Evolutionary conservation across 1,139 yeast species (phyloP), one percentile per base, ranked within the genome.

Genomic region (Yamadazyma dendronema): DNA sequence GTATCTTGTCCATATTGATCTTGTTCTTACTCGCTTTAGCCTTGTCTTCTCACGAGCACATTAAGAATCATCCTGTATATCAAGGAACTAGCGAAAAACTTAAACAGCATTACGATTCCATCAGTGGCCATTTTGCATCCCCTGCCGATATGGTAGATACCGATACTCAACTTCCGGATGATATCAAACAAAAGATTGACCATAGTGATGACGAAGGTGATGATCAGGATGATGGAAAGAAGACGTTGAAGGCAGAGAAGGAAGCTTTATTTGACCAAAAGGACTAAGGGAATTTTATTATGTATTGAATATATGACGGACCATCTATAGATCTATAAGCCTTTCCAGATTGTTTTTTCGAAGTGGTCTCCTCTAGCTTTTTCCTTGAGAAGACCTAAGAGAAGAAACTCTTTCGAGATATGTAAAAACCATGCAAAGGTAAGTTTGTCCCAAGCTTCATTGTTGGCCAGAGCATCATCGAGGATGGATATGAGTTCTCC

Each of bases 331-430:
- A 11, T 28, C 32, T 33, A 40, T 24, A 67, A 56, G 23, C 69
- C 69, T 46, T 60, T 65, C 76, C 76, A 71, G 10, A 68, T 53
- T 19, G 68, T 62, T 45, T 68, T 71, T 47, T 71, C 76, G 37
- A 71, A 56, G 46, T 62, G 66, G 46, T 70, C 74, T 10, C 72
- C 74, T 48, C 69, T 65, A 4, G 72, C 57, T 45, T 69, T 70
- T 40, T 68, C 72, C 44, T 63, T 65, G 28, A 71, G 46, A 23
- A 70, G 49, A 1, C 76, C 76, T 47, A 71, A 55, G 47, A 61
- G 53, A 42, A 61, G 54, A 38, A 71, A 54, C 48, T 70, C 76
- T 38, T 58, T 65, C 39, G 74, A 67, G 13, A 61, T 59, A 39
- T 68, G 76, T 24, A 68, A 45, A 44, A 71, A 71, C 75, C 76